Evolutionary conservation across 495 filamentous ascomycete species (phyloP).

Genomic region (Trypethelium eluteriae): DNA sequence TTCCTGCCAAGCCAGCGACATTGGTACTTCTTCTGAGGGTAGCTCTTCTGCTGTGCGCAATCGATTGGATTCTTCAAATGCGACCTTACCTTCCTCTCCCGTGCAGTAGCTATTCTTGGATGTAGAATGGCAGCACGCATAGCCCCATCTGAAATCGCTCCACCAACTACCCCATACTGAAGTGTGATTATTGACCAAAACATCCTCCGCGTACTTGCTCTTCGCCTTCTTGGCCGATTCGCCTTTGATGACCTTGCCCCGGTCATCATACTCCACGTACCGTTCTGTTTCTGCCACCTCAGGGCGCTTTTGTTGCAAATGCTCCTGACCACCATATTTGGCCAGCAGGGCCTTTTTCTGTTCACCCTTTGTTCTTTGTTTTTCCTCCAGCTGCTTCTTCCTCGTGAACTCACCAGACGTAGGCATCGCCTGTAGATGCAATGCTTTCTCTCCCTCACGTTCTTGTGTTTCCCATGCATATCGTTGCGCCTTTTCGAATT

Average conservation of each 20-base stretch:
- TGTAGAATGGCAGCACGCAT: slow-evolving; percentile 85
- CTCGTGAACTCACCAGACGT: slow-evolving; percentile 81
- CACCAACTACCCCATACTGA: slow-evolving; percentile 98
- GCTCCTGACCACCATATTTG: slow-evolving; percentile 74
- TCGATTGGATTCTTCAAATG: slow-evolving; percentile 59
- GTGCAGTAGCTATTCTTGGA: slow-evolving; percentile 97
- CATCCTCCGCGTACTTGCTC: slow-evolving; percentile 86
- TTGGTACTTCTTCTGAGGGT: slow-evolving; percentile 21
- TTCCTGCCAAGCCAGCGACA: slow-evolving; percentile 36
- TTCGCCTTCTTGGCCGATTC: slow-evolving; percentile 64
- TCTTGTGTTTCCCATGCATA: slow-evolving; percentile 97
- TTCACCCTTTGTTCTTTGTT: slow-evolving; percentile 56
- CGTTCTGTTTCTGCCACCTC: slow-evolving; percentile 71
- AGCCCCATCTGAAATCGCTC: slow-evolving; percentile 94
- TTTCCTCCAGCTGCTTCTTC: slow-evolving; percentile 67
- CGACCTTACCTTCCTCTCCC: slow-evolving; percentile 70
- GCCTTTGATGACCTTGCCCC: slow-evolving; percentile 72
- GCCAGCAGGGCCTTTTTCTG: slow-evolving; percentile 66
- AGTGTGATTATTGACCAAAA: slow-evolving; percentile 82
- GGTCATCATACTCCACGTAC: slow-evolving; percentile 94
- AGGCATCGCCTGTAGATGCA: slow-evolving; percentile 92
- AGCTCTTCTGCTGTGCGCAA: slow-evolving; percentile 47
- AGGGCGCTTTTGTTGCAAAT: slow-evolving; percentile 46
- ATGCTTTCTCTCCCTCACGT: slow-evolving; percentile 58
- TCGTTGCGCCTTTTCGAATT: slow-evolving; percentile 80